Evolutionary conservation across 257 asterid genomes (phyloP), one percentile per base, ranked within the genome.

Genomic region (Fraxinus americana): DNA sequence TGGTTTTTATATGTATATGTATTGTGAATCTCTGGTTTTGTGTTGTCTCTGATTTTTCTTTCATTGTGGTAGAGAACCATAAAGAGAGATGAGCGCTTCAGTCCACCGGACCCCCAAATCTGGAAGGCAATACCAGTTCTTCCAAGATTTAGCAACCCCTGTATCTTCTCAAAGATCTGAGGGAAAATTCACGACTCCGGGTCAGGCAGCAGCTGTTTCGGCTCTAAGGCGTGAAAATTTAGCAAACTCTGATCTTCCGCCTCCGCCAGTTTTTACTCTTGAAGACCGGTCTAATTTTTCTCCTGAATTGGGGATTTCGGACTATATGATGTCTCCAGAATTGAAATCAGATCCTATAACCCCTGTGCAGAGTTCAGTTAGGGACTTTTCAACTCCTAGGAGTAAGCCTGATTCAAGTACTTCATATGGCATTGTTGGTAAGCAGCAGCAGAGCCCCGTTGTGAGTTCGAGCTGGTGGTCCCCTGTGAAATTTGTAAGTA

Each of bases 201-300:
- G 97, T 43, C 98, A 96, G 84, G 97, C 95, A 38, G 99, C 97
- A 2, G 98, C 98, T 19, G 98, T 96, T 67, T 93, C 97, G 1
- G 97, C 99, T 39, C 85, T 96, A 35, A 92, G 99, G 97, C 96
- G 96, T 50, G 99, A 96, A 83, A 93, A 93, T 87, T 93, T 93
- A 27, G 78, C 94, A 71, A 89, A 67, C 79, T 85, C 98, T n/a
- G 98, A 96, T 89, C 96, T 96, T 43, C 99, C 98, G 1, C 99
- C 98, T 32, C 98, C 97, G 0, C 99, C 99, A 0, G 84, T 79
- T 38, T 93, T 93, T 75, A 96, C 99, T 4, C 96, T 96, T 30
- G 99, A 93, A 74, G 99, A 96, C 79, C 88, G 94, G 10, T 84
- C 82, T 12, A 96, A 94, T 73, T 85, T 80, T 48, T 96, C 98